These are phyloP conservation scores for Fusarium irregulare DNA, from an alignment of 2,329 filamentous ascomycete genomes.

Conservation along the genomic window DNA sequence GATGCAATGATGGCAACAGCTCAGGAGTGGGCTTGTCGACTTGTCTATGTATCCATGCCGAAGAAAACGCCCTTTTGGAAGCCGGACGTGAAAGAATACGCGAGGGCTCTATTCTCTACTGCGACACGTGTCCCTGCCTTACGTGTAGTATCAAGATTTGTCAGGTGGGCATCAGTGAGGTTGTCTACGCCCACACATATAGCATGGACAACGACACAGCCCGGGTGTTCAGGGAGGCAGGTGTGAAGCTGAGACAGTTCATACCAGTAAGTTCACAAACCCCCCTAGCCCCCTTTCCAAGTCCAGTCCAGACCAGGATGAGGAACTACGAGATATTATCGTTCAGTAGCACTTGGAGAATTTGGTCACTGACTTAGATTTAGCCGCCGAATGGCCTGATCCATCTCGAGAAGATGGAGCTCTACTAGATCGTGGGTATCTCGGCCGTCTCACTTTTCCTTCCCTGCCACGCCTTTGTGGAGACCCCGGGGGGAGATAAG, in stretches of 20 bases:
- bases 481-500: conserved; percentile 15
- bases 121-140: conserved; percentile 95
- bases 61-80: conserved; percentile 96
- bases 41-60: conserved; percentile 96
- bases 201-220: conserved; percentile 92
- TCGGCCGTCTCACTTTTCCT: conserved; percentile 12
- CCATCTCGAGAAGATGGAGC: conserved; percentile 66
- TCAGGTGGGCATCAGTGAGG: conserved; percentile 94
- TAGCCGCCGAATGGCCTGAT: conserved; percentile 74
- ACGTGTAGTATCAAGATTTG: conserved; percentile 99
- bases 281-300: conserved; percentile 10
- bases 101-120: conserved; percentile 86
- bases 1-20: conserved; percentile 82
- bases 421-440: conserved; percentile 47
- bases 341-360: background rate
- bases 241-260: conserved; percentile 88
- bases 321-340: background rate
- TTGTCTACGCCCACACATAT: conserved; percentile 93
- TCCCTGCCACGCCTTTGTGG: conserved; percentile 28
- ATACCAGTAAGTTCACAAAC: conserved; percentile 71
- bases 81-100: conserved; percentile 91
- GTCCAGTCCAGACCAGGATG: conserved; percentile 19
- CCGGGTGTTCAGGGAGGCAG: conserved; percentile 83
- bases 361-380: conserved; percentile 37
- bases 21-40: conserved; percentile 81